A percentile compares a stretch with the other conserved stretches of the same genome.
Evolutionary conservation across 768 basidiomycete genomes (phyloP).

Genomic region (Russula virescens): DNA sequence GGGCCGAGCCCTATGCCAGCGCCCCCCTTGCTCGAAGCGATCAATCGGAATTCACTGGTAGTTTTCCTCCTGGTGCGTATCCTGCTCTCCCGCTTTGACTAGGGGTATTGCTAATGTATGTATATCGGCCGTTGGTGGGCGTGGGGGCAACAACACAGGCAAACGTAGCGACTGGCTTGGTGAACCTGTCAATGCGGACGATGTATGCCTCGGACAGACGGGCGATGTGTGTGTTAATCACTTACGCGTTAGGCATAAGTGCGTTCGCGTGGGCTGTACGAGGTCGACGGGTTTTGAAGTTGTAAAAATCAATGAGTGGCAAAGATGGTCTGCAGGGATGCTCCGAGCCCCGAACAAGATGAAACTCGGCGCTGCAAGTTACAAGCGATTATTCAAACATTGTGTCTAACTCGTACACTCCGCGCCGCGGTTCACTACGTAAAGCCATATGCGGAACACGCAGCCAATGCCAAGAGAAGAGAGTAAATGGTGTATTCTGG

Average conservation of each 20-base stretch:
- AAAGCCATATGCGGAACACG: no score
- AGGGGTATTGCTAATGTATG: neutral
- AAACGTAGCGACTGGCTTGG: conserved; percentile 77
- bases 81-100: neutral
- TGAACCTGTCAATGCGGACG: conserved; percentile 75
- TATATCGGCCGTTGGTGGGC: neutral
- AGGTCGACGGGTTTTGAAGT: conserved; percentile 33
- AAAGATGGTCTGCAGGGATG: neutral
- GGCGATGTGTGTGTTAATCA: conserved; percentile 57
- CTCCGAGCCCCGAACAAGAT: no score
- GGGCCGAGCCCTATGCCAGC: conserved; percentile 30
- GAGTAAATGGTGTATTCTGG: no score
- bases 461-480: no score
- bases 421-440: no score
- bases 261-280: conserved; percentile 55
- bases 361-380: no score
- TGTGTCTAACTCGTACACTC: no score
- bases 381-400: no score
- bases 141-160: conserved; percentile 47
- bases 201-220: conserved; percentile 61
- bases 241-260: conserved; percentile 57
- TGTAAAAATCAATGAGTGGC: conserved; percentile 20
- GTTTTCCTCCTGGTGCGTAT: conserved; percentile 75
- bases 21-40: conserved; percentile 61
- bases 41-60: conserved; percentile 75